Evolutionary conservation across 208 protist genomes (phyloP).

Genomic region (Crithidia mellificae): DNA sequence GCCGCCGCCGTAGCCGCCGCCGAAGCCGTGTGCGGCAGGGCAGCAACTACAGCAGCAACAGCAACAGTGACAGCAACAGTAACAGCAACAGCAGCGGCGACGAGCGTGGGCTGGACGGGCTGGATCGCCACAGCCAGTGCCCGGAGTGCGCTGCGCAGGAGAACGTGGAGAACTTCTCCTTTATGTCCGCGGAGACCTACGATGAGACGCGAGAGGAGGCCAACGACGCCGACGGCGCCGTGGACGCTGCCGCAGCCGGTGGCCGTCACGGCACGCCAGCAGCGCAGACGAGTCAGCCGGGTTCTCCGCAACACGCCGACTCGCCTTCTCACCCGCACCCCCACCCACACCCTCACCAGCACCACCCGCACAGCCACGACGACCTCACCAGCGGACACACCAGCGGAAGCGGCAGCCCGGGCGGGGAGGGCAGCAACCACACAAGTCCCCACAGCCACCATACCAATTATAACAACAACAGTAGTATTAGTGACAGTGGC

Average conservation of each 20-base stretch:
- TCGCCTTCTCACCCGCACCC: no score
- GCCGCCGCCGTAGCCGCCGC: no score
- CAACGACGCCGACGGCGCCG: neutral
- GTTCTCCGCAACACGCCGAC: no score
- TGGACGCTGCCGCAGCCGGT: neutral
- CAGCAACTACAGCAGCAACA: no score
- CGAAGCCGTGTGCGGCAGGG: no score
- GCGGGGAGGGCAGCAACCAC: neutral
- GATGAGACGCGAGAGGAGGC: neutral
- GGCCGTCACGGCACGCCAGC: neutral
- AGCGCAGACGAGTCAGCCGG: neutral
- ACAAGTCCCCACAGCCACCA: no score
- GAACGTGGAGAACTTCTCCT: conserved; percentile 5
- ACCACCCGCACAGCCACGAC: neutral
- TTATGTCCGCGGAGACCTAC: conserved; percentile 14
- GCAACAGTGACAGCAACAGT: neutral
- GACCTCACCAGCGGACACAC: neutral
- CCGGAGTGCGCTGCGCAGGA: conserved; percentile 2
- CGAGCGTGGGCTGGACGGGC: no score
- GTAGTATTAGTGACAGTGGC: neutral
- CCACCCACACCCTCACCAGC: no score
- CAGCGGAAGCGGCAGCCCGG: neutral
- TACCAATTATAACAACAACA: neutral
- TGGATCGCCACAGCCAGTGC: neutral
- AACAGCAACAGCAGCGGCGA: no score